These are phyloP conservation scores for Lindgomyces ingoldianus DNA, from an alignment of 495 filamentous ascomycete species.

Conservation along the genomic window DNA sequence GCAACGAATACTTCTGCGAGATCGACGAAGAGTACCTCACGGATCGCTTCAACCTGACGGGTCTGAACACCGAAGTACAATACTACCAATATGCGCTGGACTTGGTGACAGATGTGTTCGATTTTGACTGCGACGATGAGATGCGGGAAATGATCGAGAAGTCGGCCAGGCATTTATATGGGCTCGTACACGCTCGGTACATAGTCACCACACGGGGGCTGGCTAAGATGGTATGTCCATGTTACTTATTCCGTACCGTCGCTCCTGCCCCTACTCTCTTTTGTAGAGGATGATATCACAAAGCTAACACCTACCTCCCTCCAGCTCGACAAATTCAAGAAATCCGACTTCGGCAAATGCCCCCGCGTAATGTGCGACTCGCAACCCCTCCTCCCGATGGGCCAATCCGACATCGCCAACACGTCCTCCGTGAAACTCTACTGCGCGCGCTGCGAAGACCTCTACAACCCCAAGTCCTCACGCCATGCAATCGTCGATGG, in stretches of 20 bases:
- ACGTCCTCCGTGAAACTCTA: constrained; percentile 90
- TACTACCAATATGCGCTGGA: constrained; percentile 99
- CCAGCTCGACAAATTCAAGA: constrained; percentile 98
- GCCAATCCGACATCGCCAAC: constrained; percentile 82
- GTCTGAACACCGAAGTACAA: constrained; percentile 93
- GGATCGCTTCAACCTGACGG: constrained; percentile 97
- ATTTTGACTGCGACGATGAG: constrained; percentile 97
- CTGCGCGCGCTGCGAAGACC: constrained; percentile 94
- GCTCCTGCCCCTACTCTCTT: no score
- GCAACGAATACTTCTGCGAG: constrained; percentile 99
- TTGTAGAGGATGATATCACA: no score
- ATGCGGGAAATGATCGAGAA: constrained; percentile 98
- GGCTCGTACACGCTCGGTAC: constrained; percentile 93
- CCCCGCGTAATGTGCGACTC: constrained; percentile 90
- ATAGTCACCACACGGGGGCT: constrained; percentile 94
- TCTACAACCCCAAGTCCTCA: constrained; percentile 98
- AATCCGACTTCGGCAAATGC: constrained; percentile 96
- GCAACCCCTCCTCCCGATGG: constrained; percentile 90
- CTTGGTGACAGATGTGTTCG: constrained; percentile 99
- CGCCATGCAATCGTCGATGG: constrained; percentile 94
- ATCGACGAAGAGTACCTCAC: constrained; percentile 99
- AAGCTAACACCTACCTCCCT: constrained; percentile 6
- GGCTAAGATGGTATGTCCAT: constrained; percentile 81
- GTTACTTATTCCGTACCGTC: no score
- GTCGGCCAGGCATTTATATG: constrained; percentile 93